phyloP scores from a whole-genome alignment of 2,329 filamentous ascomycete genomes.

The Aspergillus ustus region DNA sequence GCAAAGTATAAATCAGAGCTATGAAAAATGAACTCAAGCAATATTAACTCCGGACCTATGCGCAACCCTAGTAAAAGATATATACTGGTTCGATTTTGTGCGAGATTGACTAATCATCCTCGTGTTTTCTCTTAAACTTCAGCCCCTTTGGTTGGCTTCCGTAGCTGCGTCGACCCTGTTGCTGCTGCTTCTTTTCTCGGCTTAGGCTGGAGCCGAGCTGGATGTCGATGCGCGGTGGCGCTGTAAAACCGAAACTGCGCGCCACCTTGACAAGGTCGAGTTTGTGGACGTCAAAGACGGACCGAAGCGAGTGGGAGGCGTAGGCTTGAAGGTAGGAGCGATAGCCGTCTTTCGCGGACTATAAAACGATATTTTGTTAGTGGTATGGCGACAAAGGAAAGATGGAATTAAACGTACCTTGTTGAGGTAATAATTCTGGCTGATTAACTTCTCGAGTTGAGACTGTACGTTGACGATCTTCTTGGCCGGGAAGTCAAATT shows the following conservation, averaged over 20 bases:
- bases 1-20: slow-evolving; percentile 2
- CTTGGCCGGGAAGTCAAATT: slow-evolving; percentile 91
- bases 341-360: slow-evolving; percentile 74
- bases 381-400: neutral
- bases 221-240: slow-evolving; percentile 79
- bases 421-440: slow-evolving; percentile 95
- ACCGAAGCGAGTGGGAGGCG: slow-evolving; percentile 79
- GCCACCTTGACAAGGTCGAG: slow-evolving; percentile 82
- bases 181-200: slow-evolving; percentile 68
- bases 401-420: slow-evolving; percentile 58
- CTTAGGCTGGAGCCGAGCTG: slow-evolving; percentile 76
- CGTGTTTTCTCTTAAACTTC: slow-evolving; percentile 57
- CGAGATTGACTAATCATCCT: slow-evolving; percentile 32
- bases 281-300: slow-evolving; percentile 83
- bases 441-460: slow-evolving; percentile 91
- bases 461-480: slow-evolving; percentile 90
- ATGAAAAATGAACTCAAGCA: slow-evolving; percentile 6
- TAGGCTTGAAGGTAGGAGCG: slow-evolving; percentile 94
- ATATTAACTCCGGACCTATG: slow-evolving; percentile 17
- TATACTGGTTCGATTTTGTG: slow-evolving; percentile 6
- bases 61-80: slow-evolving; percentile 13
- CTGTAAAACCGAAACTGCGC: slow-evolving; percentile 79
- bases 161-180: slow-evolving; percentile 68
- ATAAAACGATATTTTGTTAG: neutral
- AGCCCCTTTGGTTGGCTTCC: slow-evolving; percentile 71